These are phyloP conservation scores for Linaria vulgaris DNA, from an alignment of 257 asterid species.

Conservation along the genomic window DNA sequence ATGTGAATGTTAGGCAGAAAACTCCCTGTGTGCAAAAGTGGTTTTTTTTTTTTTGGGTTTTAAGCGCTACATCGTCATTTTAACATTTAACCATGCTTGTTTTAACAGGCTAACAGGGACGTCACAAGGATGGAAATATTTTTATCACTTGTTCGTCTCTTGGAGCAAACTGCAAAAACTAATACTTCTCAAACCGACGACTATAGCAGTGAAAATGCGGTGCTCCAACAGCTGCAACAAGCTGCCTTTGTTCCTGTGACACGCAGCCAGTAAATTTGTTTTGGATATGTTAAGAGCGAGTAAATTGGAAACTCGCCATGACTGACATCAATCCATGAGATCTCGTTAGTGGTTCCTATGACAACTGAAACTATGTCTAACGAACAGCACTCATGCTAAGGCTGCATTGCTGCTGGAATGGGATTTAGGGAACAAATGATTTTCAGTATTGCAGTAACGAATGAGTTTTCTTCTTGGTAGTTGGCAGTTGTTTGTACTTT, in stretches of 20 bases:
- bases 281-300: conserved; percentile 70
- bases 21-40: no score
- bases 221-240: conserved; percentile 53
- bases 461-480: background rate
- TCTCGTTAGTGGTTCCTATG: background rate
- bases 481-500: background rate
- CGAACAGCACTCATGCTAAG: background rate
- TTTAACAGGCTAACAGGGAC: conserved; percentile 78
- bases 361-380: background rate
- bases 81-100: background rate
- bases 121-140: conserved; percentile 92
- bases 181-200: conserved; percentile 31
- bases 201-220: conserved; percentile 38
- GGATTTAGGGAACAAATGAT: background rate
- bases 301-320: conserved; percentile 42
- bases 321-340: conserved; percentile 38
- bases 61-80: background rate
- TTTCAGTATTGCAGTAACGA: background rate
- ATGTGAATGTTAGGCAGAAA: no score
- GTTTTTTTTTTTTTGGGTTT: no score
- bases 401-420: conserved; percentile 3
- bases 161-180: conserved; percentile 65
- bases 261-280: conserved; percentile 34
- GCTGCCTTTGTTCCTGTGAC: conserved; percentile 43
- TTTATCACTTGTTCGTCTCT: conserved; percentile 69